Conservation (phyloP, 257 asterid genomes). For the Gardenia jasminoides region DNA sequence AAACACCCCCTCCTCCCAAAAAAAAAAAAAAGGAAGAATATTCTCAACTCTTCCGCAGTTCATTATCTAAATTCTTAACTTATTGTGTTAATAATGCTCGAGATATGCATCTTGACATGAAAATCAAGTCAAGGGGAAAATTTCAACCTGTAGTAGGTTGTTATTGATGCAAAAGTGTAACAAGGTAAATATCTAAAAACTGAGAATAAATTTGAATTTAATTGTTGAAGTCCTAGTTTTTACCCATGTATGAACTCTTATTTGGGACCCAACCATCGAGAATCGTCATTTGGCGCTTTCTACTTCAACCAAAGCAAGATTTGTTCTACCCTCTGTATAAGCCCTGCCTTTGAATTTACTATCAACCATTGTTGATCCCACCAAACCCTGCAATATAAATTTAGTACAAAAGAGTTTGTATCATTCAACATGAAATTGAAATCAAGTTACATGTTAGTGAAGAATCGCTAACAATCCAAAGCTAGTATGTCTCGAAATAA, state of each 20-base stretch:
- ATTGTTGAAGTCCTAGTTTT: neutral
- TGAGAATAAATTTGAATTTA: neutral
- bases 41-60: neutral
- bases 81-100: neutral
- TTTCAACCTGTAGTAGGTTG: neutral
- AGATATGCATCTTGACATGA: neutral
- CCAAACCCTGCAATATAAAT: conserved; percentile 50
- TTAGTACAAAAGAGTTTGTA: neutral
- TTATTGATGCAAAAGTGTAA: neutral
- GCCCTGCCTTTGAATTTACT: conserved; percentile 68
- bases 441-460: neutral
- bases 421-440: neutral
- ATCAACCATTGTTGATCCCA: conserved; percentile 82
- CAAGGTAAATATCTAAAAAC: neutral
- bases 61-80: neutral
- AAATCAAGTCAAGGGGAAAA: neutral
- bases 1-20: neutral
- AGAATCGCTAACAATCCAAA: neutral
- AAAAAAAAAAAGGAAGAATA: neutral
- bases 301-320: conserved; percentile 65
- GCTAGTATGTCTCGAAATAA: neutral
- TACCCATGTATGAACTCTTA: conserved; percentile 59
- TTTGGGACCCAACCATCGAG: conserved; percentile 52
- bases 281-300: conserved; percentile 50
- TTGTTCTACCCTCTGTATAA: conserved; percentile 65